A percentile compares a stretch with the other conserved stretches of the same genome.
Evolutionary conservation across 2,329 filamentous ascomycete genomes (phyloP).

Genomic region (Paraphaeosphaeria minitans): DNA sequence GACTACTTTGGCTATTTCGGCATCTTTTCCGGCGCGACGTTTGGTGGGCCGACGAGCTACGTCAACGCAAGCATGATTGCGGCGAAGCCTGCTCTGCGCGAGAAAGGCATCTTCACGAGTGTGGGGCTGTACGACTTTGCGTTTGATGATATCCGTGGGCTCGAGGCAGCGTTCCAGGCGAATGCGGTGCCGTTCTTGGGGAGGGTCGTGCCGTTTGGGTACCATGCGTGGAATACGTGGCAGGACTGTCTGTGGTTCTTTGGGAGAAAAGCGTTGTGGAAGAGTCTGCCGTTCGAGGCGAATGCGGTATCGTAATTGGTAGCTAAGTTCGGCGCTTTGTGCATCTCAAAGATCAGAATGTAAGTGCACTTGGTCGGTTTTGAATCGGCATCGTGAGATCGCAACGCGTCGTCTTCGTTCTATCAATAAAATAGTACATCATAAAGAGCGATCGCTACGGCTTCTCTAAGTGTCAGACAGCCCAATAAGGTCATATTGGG

Average conservation of each 20-base stretch:
- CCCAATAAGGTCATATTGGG: too few relatives aligned
- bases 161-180: not conserved
- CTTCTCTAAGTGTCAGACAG: too few relatives aligned
- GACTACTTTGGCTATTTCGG: too few relatives aligned
- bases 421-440: too few relatives aligned
- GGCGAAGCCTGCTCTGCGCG: not conserved
- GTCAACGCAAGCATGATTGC: not conserved
- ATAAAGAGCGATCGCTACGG: too few relatives aligned
- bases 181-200: not conserved
- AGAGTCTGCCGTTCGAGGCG: not conserved
- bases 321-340: too few relatives aligned
- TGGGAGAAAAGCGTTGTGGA: slow-evolving; percentile 1
- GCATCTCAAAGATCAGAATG: too few relatives aligned
- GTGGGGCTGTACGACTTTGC: not conserved
- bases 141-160: not conserved
- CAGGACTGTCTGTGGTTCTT: not conserved
- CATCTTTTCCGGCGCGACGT: not conserved
- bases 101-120: not conserved
- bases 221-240: slow-evolving; percentile 1
- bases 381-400: too few relatives aligned
- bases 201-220: slow-evolving; percentile 2
- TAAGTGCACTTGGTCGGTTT: too few relatives aligned
- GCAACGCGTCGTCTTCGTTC: too few relatives aligned
- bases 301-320: not conserved
- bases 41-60: not conserved